Evolutionary conservation across 1,284 basidiomycete genomes (phyloP).

Genomic region (Leccinum holopus): DNA sequence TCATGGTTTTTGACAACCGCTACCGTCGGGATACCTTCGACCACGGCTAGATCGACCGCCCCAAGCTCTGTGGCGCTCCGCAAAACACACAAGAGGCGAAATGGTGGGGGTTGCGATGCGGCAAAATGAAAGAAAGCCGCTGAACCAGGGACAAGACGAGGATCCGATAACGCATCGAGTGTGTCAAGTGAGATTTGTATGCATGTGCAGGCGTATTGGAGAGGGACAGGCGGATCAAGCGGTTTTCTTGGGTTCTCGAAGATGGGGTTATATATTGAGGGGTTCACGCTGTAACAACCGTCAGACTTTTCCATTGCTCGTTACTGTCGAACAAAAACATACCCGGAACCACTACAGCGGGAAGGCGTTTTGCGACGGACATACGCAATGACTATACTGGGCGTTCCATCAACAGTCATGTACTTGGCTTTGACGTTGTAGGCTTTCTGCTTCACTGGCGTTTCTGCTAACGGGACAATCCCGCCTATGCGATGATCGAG

Average conservation of each 20-base stretch:
- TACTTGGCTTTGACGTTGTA: constrained; percentile 65
- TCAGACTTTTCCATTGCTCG: background rate
- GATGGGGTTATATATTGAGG: constrained; percentile 42
- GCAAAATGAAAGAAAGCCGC: constrained; percentile 40
- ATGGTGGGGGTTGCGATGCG: constrained; percentile 39
- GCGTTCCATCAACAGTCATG: constrained; percentile 44
- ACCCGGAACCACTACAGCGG: constrained; percentile 33
- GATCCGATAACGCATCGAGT: constrained; percentile 53
- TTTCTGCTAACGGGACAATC: constrained; percentile 49
- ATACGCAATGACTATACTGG: constrained; percentile 62
- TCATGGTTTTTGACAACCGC: constrained; percentile 45
- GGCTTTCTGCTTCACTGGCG: constrained; percentile 51
- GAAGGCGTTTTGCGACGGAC: constrained; percentile 38
- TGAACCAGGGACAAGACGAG: constrained; percentile 42
- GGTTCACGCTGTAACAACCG: constrained; percentile 39
- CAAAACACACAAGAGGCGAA: constrained; percentile 41
- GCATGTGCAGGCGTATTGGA: constrained; percentile 52
- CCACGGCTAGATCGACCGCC: constrained; percentile 45
- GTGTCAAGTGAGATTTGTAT: constrained; percentile 47
- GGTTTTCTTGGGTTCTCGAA: constrained; percentile 39
- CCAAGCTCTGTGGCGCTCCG: constrained; percentile 43
- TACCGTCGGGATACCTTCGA: constrained; percentile 45
- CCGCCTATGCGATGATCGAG: constrained; percentile 54
- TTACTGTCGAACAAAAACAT: constrained; percentile 10
- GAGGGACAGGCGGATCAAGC: constrained; percentile 49